These are phyloP conservation scores for Malbranchea zuffiana DNA, from an alignment of 2,329 filamentous ascomycete species.

Conservation along the genomic window DNA sequence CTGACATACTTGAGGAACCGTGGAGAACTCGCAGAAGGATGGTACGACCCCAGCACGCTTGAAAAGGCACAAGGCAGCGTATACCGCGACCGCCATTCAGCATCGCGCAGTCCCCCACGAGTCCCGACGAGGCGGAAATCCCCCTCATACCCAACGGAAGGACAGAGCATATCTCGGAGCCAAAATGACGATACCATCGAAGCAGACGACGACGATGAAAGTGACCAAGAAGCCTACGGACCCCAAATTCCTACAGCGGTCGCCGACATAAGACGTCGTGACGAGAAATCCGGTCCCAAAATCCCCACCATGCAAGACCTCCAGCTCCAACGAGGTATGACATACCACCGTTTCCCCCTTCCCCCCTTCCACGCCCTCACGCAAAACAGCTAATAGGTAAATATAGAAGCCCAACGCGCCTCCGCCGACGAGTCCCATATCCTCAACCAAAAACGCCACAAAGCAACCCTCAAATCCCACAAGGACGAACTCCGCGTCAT, in stretches of 20 bases:
- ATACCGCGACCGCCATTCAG: constrained; percentile 11
- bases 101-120: constrained; percentile 4
- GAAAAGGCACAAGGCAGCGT: constrained; percentile 36
- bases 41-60: constrained; percentile 77
- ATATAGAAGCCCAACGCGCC: constrained; percentile 29
- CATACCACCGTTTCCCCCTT: constrained; percentile 2
- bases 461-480: constrained; percentile 47
- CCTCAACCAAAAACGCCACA: constrained; percentile 54
- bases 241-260: constrained; percentile 32
- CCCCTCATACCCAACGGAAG: constrained; percentile 16
- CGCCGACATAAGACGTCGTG: constrained; percentile 4
- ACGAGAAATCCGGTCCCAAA: constrained; percentile 40
- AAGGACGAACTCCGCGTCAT: constrained; percentile 25
- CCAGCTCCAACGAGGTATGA: constrained; percentile 41
- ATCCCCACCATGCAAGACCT: constrained; percentile 68
- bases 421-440: constrained; percentile 50
- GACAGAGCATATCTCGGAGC: not conserved
- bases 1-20: constrained; percentile 59
- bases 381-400: constrained; percentile 3
- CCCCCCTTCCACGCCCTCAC: not conserved
- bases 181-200: not conserved
- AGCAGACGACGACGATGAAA: constrained; percentile 28
- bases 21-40: constrained; percentile 74
- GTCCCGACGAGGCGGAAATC: constrained; percentile 11
- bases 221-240: constrained; percentile 54